Conservation (phyloP, 495 filamentous ascomycete genomes). For the Aspergillus campestris region DNA sequence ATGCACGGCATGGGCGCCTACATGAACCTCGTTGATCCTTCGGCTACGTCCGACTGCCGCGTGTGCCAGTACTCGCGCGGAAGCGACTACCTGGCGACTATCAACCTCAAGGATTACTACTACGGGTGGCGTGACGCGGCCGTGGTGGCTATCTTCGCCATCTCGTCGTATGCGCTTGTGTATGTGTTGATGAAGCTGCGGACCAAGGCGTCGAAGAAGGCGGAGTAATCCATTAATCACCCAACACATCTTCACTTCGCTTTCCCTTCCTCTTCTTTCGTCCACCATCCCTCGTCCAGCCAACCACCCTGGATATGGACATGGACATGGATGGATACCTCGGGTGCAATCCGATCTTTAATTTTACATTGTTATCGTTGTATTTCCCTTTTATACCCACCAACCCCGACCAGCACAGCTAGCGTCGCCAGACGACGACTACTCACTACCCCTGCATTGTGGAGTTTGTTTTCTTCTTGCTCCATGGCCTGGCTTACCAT, state of each 20-base stretch:
- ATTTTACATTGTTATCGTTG: not conserved
- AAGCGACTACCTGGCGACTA: slow-evolving; percentile 27
- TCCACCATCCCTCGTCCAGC: no score
- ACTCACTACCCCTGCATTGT: not conserved
- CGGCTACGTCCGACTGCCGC: slow-evolving; percentile 43
- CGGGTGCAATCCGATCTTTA: not conserved
- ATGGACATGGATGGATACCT: no score
- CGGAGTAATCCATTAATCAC: slow-evolving; percentile 5
- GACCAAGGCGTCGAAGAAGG: slow-evolving; percentile 18
- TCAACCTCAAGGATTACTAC: slow-evolving; percentile 36
- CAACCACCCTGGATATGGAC: no score
- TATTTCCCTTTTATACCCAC: not conserved
- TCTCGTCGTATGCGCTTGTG: slow-evolving; percentile 40
- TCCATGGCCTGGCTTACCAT: no score
- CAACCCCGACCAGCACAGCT: not conserved
- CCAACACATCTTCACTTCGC: not conserved
- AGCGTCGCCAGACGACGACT: no score
- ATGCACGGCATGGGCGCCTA: slow-evolving; percentile 39
- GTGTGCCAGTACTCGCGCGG: slow-evolving; percentile 47
- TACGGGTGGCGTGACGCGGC: slow-evolving; percentile 36
- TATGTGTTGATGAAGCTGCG: slow-evolving; percentile 41
- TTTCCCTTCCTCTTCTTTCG: not conserved
- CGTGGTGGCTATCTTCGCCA: slow-evolving; percentile 36
- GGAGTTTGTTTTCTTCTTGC: not conserved
- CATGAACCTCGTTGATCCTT: slow-evolving; percentile 43